These are phyloP conservation scores for Discostella pseudostelligera DNA, from an alignment of 108 stramenopile species.

Conservation along the genomic window DNA sequence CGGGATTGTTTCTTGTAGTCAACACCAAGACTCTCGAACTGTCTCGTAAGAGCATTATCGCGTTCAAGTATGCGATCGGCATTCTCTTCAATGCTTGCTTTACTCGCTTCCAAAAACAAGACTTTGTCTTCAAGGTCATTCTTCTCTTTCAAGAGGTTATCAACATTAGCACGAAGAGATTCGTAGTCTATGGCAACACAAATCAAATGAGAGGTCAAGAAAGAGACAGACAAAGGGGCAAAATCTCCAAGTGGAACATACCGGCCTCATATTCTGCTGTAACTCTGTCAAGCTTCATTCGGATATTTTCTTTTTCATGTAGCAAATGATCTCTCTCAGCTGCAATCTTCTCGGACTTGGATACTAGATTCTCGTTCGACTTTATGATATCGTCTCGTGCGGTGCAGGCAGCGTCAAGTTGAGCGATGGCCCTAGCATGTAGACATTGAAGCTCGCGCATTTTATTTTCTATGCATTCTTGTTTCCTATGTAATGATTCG, in stretches of 20 bases:
- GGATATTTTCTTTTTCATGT: slow-evolving; percentile 13
- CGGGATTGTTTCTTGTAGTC: slow-evolving; percentile 17
- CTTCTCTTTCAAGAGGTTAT: slow-evolving; percentile 26
- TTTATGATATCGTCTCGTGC: slow-evolving; percentile 13
- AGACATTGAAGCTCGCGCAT: slow-evolving; percentile 20
- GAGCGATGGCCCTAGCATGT: slow-evolving; percentile 2
- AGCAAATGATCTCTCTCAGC: slow-evolving; percentile 16
- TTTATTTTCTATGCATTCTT: slow-evolving; percentile 11
- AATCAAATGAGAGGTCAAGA: background rate
- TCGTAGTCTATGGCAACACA: slow-evolving; percentile 13
- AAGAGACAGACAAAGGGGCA: background rate
- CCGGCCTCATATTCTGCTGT: slow-evolving; percentile 40
- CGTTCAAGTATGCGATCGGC: slow-evolving; percentile 40
- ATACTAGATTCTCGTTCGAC: slow-evolving; percentile 12
- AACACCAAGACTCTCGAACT: slow-evolving; percentile 15
- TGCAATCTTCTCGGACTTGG: background rate
- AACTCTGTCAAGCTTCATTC: slow-evolving; percentile 24
- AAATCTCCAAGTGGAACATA: background rate
- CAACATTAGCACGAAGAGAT: slow-evolving; percentile 19
- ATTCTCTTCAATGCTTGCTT: slow-evolving; percentile 36
- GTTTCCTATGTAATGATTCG: slow-evolving; percentile 3
- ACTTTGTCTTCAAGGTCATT: slow-evolving; percentile 21
- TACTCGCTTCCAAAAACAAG: slow-evolving; percentile 34
- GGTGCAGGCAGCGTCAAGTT: slow-evolving; percentile 10
- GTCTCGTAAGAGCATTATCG: slow-evolving; percentile 25